A percentile compares a stretch with the other conserved stretches of the same genome.
Evolutionary conservation across 1,284 basidiomycete genomes (phyloP).

Genomic region (Boletus smithii): DNA sequence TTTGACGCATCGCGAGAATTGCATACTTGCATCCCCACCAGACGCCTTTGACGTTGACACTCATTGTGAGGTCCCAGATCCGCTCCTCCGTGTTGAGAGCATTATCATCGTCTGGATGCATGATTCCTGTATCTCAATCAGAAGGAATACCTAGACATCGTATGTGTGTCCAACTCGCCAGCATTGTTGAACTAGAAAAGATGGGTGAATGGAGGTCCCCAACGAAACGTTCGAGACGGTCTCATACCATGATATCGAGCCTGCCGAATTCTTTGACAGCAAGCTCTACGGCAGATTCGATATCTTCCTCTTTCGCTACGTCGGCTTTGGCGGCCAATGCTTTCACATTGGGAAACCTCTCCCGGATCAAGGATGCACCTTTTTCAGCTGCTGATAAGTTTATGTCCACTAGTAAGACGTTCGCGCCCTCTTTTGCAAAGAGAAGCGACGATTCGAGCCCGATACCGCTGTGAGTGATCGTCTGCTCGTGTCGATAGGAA

Average conservation of each 20-base stretch:
- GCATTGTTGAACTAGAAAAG: slow-evolving; percentile 80
- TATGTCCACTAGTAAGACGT: slow-evolving; percentile 85
- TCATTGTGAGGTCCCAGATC: slow-evolving; percentile 94
- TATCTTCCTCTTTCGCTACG: slow-evolving; percentile 83
- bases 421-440: slow-evolving; percentile 90
- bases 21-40: slow-evolving; percentile 99
- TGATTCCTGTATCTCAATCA: slow-evolving; percentile 60
- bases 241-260: slow-evolving; percentile 84
- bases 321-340: slow-evolving; percentile 77
- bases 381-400: slow-evolving; percentile 76
- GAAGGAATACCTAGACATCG: not conserved
- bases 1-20: slow-evolving; percentile 91
- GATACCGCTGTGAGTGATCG: slow-evolving; percentile 64
- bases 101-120: slow-evolving; percentile 93
- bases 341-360: slow-evolving; percentile 69
- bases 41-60: slow-evolving; percentile 95
- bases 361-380: slow-evolving; percentile 60
- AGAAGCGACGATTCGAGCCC: slow-evolving; percentile 90
- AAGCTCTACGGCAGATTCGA: slow-evolving; percentile 77
- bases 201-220: not conserved
- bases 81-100: slow-evolving; percentile 93
- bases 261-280: slow-evolving; percentile 85
- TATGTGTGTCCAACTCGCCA: slow-evolving; percentile 40
- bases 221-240: not conserved
- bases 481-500: slow-evolving; percentile 4